Evolutionary conservation across 2,329 filamentous ascomycete genomes (phyloP), one percentile per base, ranked within the genome.

Genomic region (Cercospora brassicicola): DNA sequence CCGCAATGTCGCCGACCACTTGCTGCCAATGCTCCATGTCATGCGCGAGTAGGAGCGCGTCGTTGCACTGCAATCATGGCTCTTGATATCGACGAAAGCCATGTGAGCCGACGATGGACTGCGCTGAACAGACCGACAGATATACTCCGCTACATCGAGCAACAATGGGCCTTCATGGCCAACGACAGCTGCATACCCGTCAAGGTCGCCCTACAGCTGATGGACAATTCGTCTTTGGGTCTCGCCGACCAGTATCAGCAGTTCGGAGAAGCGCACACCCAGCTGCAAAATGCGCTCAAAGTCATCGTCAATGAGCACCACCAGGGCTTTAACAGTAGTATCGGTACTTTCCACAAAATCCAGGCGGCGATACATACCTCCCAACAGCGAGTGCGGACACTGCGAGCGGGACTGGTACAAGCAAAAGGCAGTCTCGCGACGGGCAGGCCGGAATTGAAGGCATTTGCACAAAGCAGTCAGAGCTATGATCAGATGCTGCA

Each of bases 291-390:
- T 74, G 94, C 94, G 9, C 85, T 99, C 66, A 97, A 97, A 80
- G 89, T 90, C 36, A 97, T 99, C 74, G 95, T 99, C 28, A 97
- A 99, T 79, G 94, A 99, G 82, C 94, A 99, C 78, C 94, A 99
- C 77, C 95, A 99, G 80, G 96, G 95, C 57, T 99, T 99, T 86
- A 99, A 98, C 82, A 97, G 93, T 80, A 97, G 94, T 61, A 98
- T 99, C 71, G 95, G 94, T 79, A 98, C 94, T 20, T 99, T 98
- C 78, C 96, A 99, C 84, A 97, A 96, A 81, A 99, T 99, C 69
- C 95, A 99, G 79, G 89, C 90, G 62, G 97, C 93, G 80, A 95
- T 99, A 72, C 91, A 94, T 75, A 85, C 88, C 61, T 97, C 93
- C 15, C 95, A 99, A 80, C 89, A 89, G 75, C 89, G 93, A 68